Conservation (phyloP, 169 alveolate species). For the Cryptosporidium tyzzeri region DNA sequence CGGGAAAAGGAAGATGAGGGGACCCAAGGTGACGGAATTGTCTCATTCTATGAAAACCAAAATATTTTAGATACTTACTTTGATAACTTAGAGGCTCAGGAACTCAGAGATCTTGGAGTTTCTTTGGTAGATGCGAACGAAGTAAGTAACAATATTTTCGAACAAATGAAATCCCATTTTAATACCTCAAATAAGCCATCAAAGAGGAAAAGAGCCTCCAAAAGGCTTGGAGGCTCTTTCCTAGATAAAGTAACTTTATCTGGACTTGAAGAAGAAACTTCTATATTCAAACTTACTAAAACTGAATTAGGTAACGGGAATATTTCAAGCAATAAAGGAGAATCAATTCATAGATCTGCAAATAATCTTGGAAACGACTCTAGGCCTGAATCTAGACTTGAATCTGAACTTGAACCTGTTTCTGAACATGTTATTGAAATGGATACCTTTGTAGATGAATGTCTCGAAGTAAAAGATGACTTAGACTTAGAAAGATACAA, state of each 20-base stretch:
- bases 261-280: not conserved
- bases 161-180: constrained; percentile 47
- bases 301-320: not conserved
- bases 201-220: not conserved
- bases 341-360: not conserved
- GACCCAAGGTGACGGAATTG: not conserved
- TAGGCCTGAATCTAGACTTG: not conserved
- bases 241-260: not conserved
- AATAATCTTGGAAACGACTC: not conserved
- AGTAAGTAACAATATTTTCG: constrained; percentile 64
- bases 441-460: not conserved
- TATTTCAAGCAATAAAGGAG: not conserved
- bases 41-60: constrained; percentile 56
- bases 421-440: not conserved
- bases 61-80: constrained; percentile 47
- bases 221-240: not conserved
- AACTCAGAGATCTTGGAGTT: constrained; percentile 53
- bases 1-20: constrained; percentile 1
- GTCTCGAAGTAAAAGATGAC: constrained; percentile 39
- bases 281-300: not conserved
- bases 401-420: not conserved
- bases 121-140: constrained; percentile 65
- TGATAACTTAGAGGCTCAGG: constrained; percentile 47
- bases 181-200: not conserved
- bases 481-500: constrained; percentile 1